phyloP scores from a whole-genome alignment of 371 early-diverging fungal species.

The Smittium culicis region DNA sequence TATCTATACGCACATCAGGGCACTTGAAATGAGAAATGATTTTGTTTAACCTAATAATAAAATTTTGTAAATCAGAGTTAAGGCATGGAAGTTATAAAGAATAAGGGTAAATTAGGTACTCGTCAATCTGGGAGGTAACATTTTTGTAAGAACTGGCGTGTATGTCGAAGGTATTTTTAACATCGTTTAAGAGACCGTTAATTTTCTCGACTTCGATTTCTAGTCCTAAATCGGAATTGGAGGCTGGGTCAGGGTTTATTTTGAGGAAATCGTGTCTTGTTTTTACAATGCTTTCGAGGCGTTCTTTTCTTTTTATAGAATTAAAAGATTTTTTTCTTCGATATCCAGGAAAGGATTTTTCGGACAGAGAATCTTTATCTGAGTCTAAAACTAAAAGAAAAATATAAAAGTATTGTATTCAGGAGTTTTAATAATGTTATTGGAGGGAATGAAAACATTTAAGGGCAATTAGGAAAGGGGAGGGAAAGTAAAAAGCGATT shows the following conservation, averaged over 20 bases:
- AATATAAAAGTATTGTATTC: too few species aligned
- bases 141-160: conserved; percentile 2
- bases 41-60: neutral
- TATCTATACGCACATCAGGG: too few species aligned
- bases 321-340: too few species aligned
- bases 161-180: neutral
- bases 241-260: neutral
- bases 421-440: too few species aligned
- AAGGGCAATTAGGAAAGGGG: neutral
- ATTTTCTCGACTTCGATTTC: neutral
- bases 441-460: too few species aligned
- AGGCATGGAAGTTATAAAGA: neutral
- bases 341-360: too few species aligned
- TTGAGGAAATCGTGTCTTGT: neutral
- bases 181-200: neutral
- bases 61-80: neutral
- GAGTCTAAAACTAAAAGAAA: too few species aligned
- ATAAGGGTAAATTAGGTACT: neutral
- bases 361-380: too few species aligned
- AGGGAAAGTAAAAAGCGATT: too few species aligned
- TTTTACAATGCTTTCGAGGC: neutral
- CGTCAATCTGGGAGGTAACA: conserved; percentile 3
- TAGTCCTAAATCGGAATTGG: neutral
- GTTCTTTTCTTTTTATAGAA: neutral
- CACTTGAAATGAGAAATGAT: neutral